Evolutionary conservation across 116 monocot species (phyloP).

Genomic region (Papilionanthe hybrid): DNA sequence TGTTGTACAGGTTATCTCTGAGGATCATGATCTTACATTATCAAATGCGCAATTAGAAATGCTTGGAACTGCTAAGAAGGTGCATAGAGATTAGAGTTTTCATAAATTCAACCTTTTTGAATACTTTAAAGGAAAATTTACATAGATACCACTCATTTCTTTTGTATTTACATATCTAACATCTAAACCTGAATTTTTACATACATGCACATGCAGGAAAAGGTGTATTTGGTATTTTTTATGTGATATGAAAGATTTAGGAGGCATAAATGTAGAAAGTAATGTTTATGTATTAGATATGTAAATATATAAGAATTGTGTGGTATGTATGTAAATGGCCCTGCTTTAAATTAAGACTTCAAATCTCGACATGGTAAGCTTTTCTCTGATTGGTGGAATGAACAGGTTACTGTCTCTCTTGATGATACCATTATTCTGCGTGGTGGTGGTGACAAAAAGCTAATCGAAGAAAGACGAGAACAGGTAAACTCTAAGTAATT

Average conservation of each 20-base stretch:
- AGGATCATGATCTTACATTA: conserved; percentile 65
- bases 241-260: too few species aligned
- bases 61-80: conserved; percentile 94
- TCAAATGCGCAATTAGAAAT: conserved; percentile 69
- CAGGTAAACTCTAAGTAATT: conserved; percentile 37
- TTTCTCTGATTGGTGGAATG: not conserved
- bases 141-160: too few species aligned
- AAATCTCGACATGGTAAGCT: conserved; percentile 2
- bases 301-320: too few species aligned
- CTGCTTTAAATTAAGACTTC: not conserved
- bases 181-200: too few species aligned
- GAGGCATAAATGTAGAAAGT: too few species aligned
- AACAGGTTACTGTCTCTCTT: conserved; percentile 69
- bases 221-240: too few species aligned
- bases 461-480: conserved; percentile 84
- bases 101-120: not conserved
- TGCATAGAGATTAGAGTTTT: conserved; percentile 16
- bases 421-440: conserved; percentile 88
- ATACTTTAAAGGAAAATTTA: too few species aligned
- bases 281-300: too few species aligned
- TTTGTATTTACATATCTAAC: too few species aligned
- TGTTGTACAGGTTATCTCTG: conserved; percentile 61
- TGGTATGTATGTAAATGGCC: too few species aligned
- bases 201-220: too few species aligned
- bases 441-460: conserved; percentile 75